Base-by-base conservation (phyloP, 768 basidiomycete species). In the Phanerochaete sordida region DNA sequence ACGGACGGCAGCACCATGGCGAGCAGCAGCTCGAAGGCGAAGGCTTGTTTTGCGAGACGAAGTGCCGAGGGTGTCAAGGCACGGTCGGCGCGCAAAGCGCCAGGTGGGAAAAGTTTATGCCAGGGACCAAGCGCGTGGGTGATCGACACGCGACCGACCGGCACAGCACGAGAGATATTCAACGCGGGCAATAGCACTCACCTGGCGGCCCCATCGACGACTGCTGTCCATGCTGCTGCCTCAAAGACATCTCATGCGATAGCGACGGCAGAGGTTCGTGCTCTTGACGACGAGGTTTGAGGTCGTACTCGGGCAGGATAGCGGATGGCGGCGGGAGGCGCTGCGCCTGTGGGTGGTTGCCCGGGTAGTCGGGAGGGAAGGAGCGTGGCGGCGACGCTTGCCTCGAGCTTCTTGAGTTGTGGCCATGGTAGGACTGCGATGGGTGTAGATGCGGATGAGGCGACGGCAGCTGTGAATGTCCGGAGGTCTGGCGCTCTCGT, bases 271-370 rank as follows among this genome's bases (percentile, higher is more conserved):
- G 55, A 31, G 39, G 53, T 49, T 68, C 65, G 26, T 46, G 55
- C 46, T 67, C 60, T 16, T 55, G 47, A 55, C 65, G 45, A 43
- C 58, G 51, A 37, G 60, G 59, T 31, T 59, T 63, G 33, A 62
- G 35, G n/a, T 68, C 65, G 37, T 66, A 64, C 39, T 65, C 66
- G 52, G 26, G 21, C 31, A 62, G 53, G 16, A 67, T 54, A 37
- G 65, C 51, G 2, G 70, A 64, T 15, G 69, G 68, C 21, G 68
- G 66, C 8, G 66, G 67, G 11, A 65, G 67, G 31, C 61, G 64
- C 28, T 63, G 66, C n/a, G 57, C 21, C 26, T 45, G 56, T n/a
- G 56, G 57, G 28, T 61, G 61, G 37, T 33, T 54, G 46, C 61
- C 62, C 30, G 57, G 55, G 49, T 58, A 44, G 5, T 66, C 61